Conservation (phyloP, 441 rosid genomes). For the Bocquillonia castaneifolia region DNA sequence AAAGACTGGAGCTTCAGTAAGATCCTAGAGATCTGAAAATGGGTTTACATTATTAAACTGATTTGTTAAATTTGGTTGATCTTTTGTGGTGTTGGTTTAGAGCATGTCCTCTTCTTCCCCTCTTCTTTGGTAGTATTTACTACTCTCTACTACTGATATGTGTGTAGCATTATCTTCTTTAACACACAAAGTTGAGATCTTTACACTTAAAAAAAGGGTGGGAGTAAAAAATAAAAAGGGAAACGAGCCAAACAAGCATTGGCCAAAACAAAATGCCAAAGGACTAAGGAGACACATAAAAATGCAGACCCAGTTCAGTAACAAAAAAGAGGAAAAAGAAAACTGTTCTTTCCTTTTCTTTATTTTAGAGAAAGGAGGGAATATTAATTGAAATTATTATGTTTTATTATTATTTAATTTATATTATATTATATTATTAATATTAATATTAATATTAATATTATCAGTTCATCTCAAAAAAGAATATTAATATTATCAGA, state of each 20-base stretch:
- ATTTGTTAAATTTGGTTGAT: slow-evolving; percentile 29
- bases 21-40: slow-evolving; percentile 88
- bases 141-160: neutral
- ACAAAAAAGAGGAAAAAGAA: neutral
- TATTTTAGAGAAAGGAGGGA: neutral
- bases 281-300: slow-evolving; percentile 48
- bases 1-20: slow-evolving; percentile 44
- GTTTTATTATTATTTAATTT: neutral
- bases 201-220: slow-evolving; percentile 11
- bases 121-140: slow-evolving; percentile 4
- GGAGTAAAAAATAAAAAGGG: slow-evolving; percentile 16
- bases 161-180: slow-evolving; percentile 29
- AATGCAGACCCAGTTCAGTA: slow-evolving; percentile 37
- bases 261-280: slow-evolving; percentile 63
- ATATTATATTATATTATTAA: neutral
- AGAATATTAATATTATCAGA: too few relatives aligned
- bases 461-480: too few relatives aligned
- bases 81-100: slow-evolving; percentile 28
- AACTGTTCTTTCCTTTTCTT: neutral
- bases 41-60: slow-evolving; percentile 22
- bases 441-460: too few relatives aligned
- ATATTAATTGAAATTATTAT: slow-evolving; percentile 11
- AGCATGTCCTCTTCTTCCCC: slow-evolving; percentile 18
- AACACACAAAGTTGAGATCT: slow-evolving; percentile 11
- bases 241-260: slow-evolving; percentile 42